phyloP scores from a whole-genome alignment of 2,329 filamentous ascomycete species.

The Diplodia intermedia region DNA sequence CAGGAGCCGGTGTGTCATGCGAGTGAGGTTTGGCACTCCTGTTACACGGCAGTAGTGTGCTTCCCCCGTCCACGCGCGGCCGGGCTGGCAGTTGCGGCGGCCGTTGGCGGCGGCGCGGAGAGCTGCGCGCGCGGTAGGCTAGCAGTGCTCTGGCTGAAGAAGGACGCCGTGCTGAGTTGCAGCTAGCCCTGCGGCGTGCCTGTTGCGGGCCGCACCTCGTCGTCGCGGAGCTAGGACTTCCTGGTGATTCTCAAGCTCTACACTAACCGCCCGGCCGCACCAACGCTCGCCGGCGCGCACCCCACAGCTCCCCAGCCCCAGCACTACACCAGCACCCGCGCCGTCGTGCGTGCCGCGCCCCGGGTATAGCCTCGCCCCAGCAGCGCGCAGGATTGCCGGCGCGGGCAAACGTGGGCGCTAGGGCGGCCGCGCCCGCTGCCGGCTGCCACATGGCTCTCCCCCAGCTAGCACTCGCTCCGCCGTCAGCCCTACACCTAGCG shows the following conservation, averaged over 20 bases:
- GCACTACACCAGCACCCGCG: conserved; percentile 12
- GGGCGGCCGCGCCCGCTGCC: conserved; percentile 19
- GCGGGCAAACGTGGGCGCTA: conserved; percentile 21
- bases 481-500: conserved; percentile 28
- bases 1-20: conserved; percentile 22
- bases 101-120: neutral
- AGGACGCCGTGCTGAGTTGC: conserved; percentile 6
- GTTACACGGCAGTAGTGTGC: conserved; percentile 26
- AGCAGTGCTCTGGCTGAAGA: neutral
- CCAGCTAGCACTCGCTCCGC: neutral
- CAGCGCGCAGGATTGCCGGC: conserved; percentile 20
- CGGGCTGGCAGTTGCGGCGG: conserved; percentile 16
- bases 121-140: neutral
- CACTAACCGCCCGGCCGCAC: conserved; percentile 5
- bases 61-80: neutral
- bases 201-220: conserved; percentile 15
- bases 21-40: conserved; percentile 20
- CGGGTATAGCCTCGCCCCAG: conserved; percentile 4
- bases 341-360: conserved; percentile 6
- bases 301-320: conserved; percentile 17
- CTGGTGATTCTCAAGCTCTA: conserved; percentile 17
- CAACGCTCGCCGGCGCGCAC: conserved; percentile 13
- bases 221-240: neutral
- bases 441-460: conserved; percentile 11
- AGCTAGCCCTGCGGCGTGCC: neutral